Evolutionary conservation across 495 filamentous ascomycete genomes (phyloP).

Genomic region (Aspergillus coremiiformis): DNA sequence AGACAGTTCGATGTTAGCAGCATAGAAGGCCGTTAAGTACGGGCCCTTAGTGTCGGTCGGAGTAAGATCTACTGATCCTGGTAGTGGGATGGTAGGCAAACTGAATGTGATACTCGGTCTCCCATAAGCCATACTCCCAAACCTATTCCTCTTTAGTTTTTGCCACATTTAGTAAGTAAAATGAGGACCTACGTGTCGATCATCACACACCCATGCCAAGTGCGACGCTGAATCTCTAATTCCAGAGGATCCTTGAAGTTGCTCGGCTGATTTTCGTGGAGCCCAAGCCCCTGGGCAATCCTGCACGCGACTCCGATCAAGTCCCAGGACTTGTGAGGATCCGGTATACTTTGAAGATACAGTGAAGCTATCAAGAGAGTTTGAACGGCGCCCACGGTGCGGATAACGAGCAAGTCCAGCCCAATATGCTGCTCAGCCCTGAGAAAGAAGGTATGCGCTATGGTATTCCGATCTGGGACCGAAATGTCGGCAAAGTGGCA

Average conservation of each 20-base stretch:
- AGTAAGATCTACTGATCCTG: constrained; percentile 2
- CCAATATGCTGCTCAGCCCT: constrained; percentile 37
- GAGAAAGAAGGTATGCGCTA: constrained; percentile 38
- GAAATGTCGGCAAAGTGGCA: constrained; percentile 39
- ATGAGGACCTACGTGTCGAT: constrained; percentile 32
- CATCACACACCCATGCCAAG: constrained; percentile 44
- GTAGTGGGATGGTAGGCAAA: constrained; percentile 25
- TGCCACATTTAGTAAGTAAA: not conserved
- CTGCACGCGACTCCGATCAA: constrained; percentile 41
- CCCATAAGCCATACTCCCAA: constrained; percentile 44
- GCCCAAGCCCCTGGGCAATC: constrained; percentile 39
- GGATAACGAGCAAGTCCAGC: constrained; percentile 38
- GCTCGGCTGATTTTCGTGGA: constrained; percentile 31
- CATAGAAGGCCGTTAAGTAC: constrained; percentile 30
- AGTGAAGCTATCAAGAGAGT: constrained; percentile 37
- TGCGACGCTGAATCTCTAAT: constrained; percentile 35
- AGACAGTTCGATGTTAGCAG: constrained; percentile 36
- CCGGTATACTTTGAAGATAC: constrained; percentile 39
- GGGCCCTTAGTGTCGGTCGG: constrained; percentile 1
- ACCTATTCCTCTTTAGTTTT: constrained; percentile 19
- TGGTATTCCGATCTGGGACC: constrained; percentile 26
- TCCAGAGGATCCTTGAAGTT: constrained; percentile 26
- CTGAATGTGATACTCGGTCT: constrained; percentile 40
- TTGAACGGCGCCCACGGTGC: constrained; percentile 40
- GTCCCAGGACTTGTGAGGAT: constrained; percentile 43